Evolutionary conservation across 2,329 filamentous ascomycete species (phyloP).

Genomic region (Xylaria polymorpha): DNA sequence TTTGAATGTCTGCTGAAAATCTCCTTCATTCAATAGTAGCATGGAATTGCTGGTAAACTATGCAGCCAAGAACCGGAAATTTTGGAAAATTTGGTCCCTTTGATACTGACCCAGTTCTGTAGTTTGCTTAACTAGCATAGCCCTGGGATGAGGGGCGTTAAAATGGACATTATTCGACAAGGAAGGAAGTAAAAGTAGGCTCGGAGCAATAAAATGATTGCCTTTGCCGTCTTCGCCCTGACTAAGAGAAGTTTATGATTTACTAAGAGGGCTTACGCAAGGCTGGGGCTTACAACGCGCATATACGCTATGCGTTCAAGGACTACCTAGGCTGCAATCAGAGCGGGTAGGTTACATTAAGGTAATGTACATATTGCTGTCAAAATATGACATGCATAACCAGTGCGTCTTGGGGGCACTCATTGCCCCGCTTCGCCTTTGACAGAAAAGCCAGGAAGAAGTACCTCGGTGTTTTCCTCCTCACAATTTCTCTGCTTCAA

Average conservation of each 20-base stretch:
- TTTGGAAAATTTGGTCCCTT: background rate
- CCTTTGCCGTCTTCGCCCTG: background rate
- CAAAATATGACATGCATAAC: background rate
- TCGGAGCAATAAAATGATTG: background rate
- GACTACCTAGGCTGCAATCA: background rate
- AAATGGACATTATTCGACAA: too few species aligned
- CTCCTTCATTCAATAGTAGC: too few species aligned
- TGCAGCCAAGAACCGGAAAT: too few species aligned
- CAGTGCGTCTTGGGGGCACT: background rate
- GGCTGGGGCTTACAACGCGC: conserved; percentile 17
- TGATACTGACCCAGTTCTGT: too few species aligned
- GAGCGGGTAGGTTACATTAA: background rate
- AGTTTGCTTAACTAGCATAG: too few species aligned
- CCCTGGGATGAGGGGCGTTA: too few species aligned
- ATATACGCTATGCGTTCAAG: conserved; percentile 13
- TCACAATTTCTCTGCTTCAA: background rate
- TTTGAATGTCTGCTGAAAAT: too few species aligned
- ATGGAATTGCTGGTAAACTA: too few species aligned
- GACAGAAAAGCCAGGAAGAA: background rate
- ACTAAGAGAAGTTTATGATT: background rate
- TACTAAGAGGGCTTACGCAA: background rate
- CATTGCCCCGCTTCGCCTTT: conserved; percentile 3
- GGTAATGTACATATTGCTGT: conserved; percentile 1
- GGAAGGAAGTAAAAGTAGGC: background rate
- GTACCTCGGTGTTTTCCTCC: background rate